These are phyloP conservation scores for Diaporthe vexans DNA, from an alignment of 2,329 filamentous ascomycete species.

Conservation along the genomic window DNA sequence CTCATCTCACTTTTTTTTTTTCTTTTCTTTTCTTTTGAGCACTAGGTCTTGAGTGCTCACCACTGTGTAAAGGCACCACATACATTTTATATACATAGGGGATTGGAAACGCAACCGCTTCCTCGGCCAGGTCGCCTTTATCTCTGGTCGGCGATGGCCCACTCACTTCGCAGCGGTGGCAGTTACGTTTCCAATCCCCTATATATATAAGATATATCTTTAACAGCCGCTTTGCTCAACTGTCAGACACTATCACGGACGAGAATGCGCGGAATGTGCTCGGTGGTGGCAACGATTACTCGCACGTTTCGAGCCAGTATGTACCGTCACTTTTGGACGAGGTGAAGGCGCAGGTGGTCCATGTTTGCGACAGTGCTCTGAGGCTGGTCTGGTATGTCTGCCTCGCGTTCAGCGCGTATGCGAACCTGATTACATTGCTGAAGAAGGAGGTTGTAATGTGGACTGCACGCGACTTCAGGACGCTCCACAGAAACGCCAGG, in stretches of 20 bases:
- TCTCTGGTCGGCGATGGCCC: constrained; percentile 63
- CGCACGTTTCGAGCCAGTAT: constrained; percentile 47
- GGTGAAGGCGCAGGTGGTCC: constrained; percentile 44
- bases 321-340: constrained; percentile 44
- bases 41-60: no score
- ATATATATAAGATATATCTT: no score
- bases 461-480: constrained; percentile 36
- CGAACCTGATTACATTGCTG: constrained; percentile 7
- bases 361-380: constrained; percentile 41
- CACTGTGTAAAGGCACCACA: no score
- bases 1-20: no score
- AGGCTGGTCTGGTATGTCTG: constrained; percentile 33
- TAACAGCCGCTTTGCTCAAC: constrained; percentile 45
- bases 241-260: constrained; percentile 43
- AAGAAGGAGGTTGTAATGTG: constrained; percentile 38
- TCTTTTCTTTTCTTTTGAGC: no score
- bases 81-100: no score
- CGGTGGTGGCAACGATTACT: constrained; percentile 48
- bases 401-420: constrained; percentile 32
- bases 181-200: no score
- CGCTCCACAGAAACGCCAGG: background rate
- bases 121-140: constrained; percentile 63
- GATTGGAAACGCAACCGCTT: no score
- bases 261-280: constrained; percentile 42
- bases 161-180: constrained; percentile 54